A percentile compares a stretch with the other conserved stretches of the same genome.
Evolutionary conservation across 2,329 filamentous ascomycete species (phyloP).

Genomic region (Verticillium klebahnii): DNA sequence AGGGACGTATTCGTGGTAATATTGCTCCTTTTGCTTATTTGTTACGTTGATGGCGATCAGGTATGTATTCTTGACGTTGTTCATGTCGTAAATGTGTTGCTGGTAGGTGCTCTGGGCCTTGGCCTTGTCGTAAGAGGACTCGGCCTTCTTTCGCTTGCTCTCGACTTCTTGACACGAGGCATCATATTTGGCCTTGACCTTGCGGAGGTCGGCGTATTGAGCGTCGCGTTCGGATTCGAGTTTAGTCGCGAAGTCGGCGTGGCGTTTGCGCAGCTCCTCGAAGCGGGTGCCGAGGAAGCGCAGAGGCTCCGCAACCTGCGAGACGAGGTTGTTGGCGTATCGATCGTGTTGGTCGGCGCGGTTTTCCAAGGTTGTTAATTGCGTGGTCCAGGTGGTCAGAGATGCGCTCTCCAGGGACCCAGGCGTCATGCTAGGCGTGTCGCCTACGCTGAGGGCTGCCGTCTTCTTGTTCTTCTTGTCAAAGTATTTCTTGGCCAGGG

Average conservation of each 20-base stretch:
- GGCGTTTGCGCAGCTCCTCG: slow-evolving; percentile 88
- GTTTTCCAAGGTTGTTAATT: slow-evolving; percentile 83
- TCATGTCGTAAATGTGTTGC: slow-evolving; percentile 90
- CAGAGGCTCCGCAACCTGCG: slow-evolving; percentile 80
- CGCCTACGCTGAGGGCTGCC: slow-evolving; percentile 83
- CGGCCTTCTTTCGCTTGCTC: slow-evolving; percentile 88
- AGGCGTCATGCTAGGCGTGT: slow-evolving; percentile 87
- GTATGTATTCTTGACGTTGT: slow-evolving; percentile 98
- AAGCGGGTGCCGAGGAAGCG: slow-evolving; percentile 70
- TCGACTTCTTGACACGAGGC: slow-evolving; percentile 91
- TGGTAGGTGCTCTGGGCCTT: slow-evolving; percentile 92
- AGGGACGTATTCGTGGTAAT: slow-evolving; percentile 95
- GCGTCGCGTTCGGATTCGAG: slow-evolving; percentile 84
- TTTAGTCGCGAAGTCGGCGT: slow-evolving; percentile 82
- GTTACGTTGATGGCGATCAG: slow-evolving; percentile 93
- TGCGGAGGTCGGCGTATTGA: slow-evolving; percentile 80
- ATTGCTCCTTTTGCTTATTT: slow-evolving; percentile 95
- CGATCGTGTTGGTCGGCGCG: slow-evolving; percentile 86
- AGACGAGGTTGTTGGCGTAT: slow-evolving; percentile 72
- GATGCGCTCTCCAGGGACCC: slow-evolving; percentile 95
- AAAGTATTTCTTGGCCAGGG: slow-evolving; percentile 91
- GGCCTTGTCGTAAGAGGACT: slow-evolving; percentile 87
- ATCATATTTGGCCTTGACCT: slow-evolving; percentile 92
- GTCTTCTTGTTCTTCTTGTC: slow-evolving; percentile 94
- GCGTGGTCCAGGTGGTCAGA: slow-evolving; percentile 93